Evolutionary conservation across 805 yeast species (phyloP), one percentile per base, ranked within the genome.

Genomic region (Barnettozyma botsteinii): DNA sequence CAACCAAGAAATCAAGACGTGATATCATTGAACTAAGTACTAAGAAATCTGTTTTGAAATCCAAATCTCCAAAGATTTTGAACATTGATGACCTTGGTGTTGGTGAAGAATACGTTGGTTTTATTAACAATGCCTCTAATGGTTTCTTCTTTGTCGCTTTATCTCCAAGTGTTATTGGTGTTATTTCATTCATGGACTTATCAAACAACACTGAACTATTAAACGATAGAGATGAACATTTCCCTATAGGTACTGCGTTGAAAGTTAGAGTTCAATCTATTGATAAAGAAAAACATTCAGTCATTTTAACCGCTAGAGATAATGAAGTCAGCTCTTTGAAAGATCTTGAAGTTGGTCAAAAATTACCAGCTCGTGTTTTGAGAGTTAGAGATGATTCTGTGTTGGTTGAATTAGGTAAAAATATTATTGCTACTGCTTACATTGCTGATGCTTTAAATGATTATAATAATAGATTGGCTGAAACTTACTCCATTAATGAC

Each of bases 381-480:
- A 78, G 72, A 50, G 73, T 83, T 3, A 65, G 71, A 38, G 81
- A 76, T 11, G 69, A 72, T 31, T 77, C 70, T 49, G 79, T 85
- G 30, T 60, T 83, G 49, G 81, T 86, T 31, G 84, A 82, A 45
- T 61, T 87, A 33, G 84, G 87, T n/a, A 69, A 70, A 25, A 70
- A 67, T 33, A 67, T 81, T 9, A 69, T 72, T 25, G 89, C 83
- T 4, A 69, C 80, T 40, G 72, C 93, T 4, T 78, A 72, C 54
- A 73, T 82, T 37, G 79, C 93, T 3, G 96, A 87, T 58, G 87
- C 94, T 6, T 65, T 84, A 49, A 75, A 80, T 53, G 82, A 82
- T 56, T 85, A 75, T 57, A 67, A 77, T 26, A 62, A 70, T 29
- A 67, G 72, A 34, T 60, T 83, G 35, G 69, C 68, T 25, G 73